These are phyloP conservation scores for Chlorokybus atmophyticus DNA, from an alignment of 139 green algal genomes.

Conservation along the genomic window DNA sequence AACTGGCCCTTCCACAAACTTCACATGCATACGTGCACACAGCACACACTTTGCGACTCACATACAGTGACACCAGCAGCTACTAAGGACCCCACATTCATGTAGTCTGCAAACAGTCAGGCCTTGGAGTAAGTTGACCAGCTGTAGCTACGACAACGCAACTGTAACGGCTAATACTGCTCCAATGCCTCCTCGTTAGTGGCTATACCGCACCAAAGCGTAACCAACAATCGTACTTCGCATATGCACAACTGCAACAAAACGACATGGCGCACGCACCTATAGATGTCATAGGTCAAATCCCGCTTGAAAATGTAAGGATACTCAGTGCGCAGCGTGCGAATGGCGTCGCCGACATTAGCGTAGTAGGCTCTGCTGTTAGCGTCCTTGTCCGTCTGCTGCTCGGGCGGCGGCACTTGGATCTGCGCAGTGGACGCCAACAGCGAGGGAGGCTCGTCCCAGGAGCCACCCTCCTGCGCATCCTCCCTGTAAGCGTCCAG, in stretches of 20 bases:
- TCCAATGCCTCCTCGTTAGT: no score
- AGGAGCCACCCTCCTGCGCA: no score
- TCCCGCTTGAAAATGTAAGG: constrained; percentile 71
- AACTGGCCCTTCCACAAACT: no score
- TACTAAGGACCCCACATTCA: neutral
- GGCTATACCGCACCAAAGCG: neutral
- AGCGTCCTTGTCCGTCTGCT: neutral
- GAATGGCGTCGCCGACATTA: constrained; percentile 82
- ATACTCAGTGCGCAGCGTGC: constrained; percentile 72
- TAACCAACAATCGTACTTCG: neutral
- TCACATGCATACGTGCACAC: no score
- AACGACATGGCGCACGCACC: constrained; percentile 1
- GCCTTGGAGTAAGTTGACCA: neutral
- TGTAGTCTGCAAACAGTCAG: neutral
- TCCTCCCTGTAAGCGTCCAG: no score
- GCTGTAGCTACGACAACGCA: neutral
- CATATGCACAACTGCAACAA: neutral
- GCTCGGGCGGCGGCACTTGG: no score
- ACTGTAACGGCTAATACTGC: neutral
- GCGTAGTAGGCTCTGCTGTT: constrained; percentile 74
- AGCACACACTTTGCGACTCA: no score
- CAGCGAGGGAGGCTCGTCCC: no score
- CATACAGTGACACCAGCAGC: neutral
- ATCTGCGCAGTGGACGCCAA: no score
- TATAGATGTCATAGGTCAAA: constrained; percentile 33